Conservation (phyloP, 2,329 filamentous ascomycete species). For the Fusarium gaditjirri region DNA sequence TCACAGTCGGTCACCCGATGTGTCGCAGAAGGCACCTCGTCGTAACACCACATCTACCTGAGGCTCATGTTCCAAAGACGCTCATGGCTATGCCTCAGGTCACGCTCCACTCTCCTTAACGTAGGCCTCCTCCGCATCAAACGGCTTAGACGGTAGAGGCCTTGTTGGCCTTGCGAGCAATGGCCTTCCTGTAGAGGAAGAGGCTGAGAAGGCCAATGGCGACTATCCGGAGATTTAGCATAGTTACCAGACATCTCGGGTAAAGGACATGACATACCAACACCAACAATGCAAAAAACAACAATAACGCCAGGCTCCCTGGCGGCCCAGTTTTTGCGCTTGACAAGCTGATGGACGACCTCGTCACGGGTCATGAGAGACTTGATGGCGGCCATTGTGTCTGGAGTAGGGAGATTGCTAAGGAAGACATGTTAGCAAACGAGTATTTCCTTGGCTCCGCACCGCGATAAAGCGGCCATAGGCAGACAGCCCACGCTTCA, state of each 20-base stretch:
- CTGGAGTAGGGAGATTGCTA: conserved; percentile 44
- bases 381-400: conserved; percentile 57
- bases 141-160: conserved; percentile 40
- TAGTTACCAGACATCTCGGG: neutral
- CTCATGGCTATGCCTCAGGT: conserved; percentile 35
- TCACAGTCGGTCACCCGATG: conserved; percentile 47
- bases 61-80: conserved; percentile 29
- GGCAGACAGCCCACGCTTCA: neutral
- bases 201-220: conserved; percentile 47
- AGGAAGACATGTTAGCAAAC: conserved; percentile 12
- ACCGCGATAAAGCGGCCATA: neutral
- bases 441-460: neutral
- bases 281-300: conserved; percentile 56
- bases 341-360: conserved; percentile 52
- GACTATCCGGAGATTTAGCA: conserved; percentile 45
- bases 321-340: conserved; percentile 55
- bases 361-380: conserved; percentile 52
- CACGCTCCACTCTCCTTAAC: conserved; percentile 38
- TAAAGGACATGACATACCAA: conserved; percentile 48
- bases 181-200: conserved; percentile 47
- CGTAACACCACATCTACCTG: conserved; percentile 42
- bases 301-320: conserved; percentile 54
- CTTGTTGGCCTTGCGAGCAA: conserved; percentile 50
- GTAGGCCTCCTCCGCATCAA: conserved; percentile 16
- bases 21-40: conserved; percentile 44